Evolutionary conservation across 2,329 filamentous ascomycete species (phyloP).

Genomic region (Grosmannia penicillata): DNA sequence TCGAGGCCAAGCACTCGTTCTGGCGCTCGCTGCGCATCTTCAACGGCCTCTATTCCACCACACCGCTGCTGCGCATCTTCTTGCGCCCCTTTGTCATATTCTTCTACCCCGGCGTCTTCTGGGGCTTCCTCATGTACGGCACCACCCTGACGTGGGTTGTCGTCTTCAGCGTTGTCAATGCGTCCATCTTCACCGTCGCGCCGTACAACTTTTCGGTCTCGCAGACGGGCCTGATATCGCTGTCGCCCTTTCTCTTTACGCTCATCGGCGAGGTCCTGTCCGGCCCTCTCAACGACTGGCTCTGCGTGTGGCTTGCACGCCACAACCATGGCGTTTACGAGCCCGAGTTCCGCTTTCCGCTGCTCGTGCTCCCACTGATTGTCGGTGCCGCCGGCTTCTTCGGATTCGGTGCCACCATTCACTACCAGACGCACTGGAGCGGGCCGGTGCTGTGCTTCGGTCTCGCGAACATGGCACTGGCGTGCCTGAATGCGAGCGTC

Average conservation of each 20-base stretch:
- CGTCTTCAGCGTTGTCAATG: slow-evolving; percentile 31
- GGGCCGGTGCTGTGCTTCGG: slow-evolving; percentile 32
- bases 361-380: slow-evolving; percentile 24
- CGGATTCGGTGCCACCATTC: slow-evolving; percentile 29
- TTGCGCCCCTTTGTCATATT: slow-evolving; percentile 31
- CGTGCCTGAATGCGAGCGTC: slow-evolving; percentile 29
- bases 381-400: slow-evolving; percentile 29
- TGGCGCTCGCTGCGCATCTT: slow-evolving; percentile 19
- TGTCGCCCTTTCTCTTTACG: slow-evolving; percentile 32
- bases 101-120: slow-evolving; percentile 33
- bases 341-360: slow-evolving; percentile 33
- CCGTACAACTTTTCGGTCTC: slow-evolving; percentile 36
- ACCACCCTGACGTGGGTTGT: slow-evolving; percentile 17
- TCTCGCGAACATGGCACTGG: slow-evolving; percentile 31
- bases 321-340: slow-evolving; percentile 37
- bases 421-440: slow-evolving; percentile 30
- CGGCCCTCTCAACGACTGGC: slow-evolving; percentile 30
- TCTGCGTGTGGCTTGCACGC: slow-evolving; percentile 28
- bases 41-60: slow-evolving; percentile 20
- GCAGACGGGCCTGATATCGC: slow-evolving; percentile 32
- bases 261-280: slow-evolving; percentile 28
- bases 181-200: slow-evolving; percentile 30
- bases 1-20: slow-evolving; percentile 19
- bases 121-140: slow-evolving; percentile 33
- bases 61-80: slow-evolving; percentile 24